A percentile compares a stretch with the other conserved stretches of the same genome.
Conservation (phyloP, 129 eudicot species). For the Chrysanthemum makinoi region DNA sequence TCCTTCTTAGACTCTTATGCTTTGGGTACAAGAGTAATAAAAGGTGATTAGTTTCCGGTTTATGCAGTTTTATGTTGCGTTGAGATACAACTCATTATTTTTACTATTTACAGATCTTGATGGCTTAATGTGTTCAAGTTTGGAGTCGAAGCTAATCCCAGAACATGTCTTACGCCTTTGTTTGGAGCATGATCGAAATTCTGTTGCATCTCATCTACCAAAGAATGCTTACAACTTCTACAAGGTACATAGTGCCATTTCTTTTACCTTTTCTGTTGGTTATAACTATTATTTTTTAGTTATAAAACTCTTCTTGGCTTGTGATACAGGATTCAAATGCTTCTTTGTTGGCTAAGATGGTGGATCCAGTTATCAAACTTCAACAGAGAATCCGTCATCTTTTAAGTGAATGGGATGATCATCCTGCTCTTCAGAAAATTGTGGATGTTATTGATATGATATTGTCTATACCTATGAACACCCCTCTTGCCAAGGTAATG, state of each 20-base stretch:
- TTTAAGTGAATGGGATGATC: constrained; percentile 74
- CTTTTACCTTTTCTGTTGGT: not conserved
- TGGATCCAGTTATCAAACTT: constrained; percentile 53
- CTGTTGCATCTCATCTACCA: constrained; percentile 33
- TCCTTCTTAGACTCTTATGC: constrained; percentile 63
- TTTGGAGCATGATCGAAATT: constrained; percentile 65
- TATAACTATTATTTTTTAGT: not conserved
- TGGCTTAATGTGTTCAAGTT: constrained; percentile 51
- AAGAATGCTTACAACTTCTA: constrained; percentile 60
- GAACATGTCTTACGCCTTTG: constrained; percentile 85
- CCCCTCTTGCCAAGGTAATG: constrained; percentile 90
- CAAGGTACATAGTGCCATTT: constrained; percentile 44
- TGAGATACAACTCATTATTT: constrained; percentile 7
- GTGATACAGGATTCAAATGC: constrained; percentile 69
- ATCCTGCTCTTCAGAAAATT: constrained; percentile 82
- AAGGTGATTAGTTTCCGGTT: constrained; percentile 35
- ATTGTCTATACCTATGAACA: constrained; percentile 68
- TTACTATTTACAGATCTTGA: constrained; percentile 46
- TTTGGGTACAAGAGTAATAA: constrained; percentile 55
- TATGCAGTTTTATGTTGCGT: constrained; percentile 1
- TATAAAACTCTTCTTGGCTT: constrained; percentile 11
- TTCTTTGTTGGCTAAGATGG: constrained; percentile 67
- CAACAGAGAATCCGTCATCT: constrained; percentile 45
- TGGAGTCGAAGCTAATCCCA: constrained; percentile 69
- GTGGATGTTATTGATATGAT: constrained; percentile 77